These are phyloP conservation scores for Gonium pectorale DNA, from an alignment of 139 green algal species.

Conservation along the genomic window DNA sequence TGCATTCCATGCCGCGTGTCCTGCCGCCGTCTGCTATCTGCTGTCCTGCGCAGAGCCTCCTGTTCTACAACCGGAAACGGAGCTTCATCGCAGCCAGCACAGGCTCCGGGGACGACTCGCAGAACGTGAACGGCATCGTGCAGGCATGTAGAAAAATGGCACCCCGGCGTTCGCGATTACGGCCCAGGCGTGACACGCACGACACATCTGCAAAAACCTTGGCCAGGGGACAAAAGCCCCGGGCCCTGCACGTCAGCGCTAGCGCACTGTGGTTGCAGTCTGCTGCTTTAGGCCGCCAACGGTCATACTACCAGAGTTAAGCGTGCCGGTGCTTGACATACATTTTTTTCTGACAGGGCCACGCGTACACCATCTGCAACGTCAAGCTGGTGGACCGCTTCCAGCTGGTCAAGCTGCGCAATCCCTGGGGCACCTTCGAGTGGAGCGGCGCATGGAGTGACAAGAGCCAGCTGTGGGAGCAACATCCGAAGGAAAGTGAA, in stretches of 20 bases:
- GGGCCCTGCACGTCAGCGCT: too few species aligned
- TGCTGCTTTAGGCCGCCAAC: too few species aligned
- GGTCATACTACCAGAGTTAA: too few species aligned
- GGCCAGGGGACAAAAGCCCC: too few species aligned
- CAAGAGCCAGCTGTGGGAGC: conserved; percentile 53
- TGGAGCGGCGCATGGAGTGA: conserved; percentile 66
- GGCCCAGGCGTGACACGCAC: too few species aligned
- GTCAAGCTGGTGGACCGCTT: conserved; percentile 49
- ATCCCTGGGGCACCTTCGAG: conserved; percentile 60
- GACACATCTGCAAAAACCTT: too few species aligned
- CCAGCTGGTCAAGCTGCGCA: conserved; percentile 56
- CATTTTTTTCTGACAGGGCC: conserved; percentile 21
- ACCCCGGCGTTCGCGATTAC: too few species aligned
- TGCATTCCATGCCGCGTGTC: too few species aligned
- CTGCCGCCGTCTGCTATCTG: too few species aligned
- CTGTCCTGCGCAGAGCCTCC: conserved; percentile 42
- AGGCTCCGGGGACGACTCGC: conserved; percentile 51
- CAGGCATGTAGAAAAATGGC: too few species aligned
- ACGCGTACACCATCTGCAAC: conserved; percentile 57
- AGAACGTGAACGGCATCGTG: conserved; percentile 65
- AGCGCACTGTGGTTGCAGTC: too few species aligned
- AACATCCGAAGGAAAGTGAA: conserved; percentile 62
- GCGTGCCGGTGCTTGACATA: too few species aligned
- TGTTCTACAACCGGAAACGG: conserved; percentile 56
- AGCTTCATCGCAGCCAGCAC: conserved; percentile 51